Evolutionary conservation across 371 early-diverging fungal species (phyloP).

Genomic region (Mortierella sp.): DNA sequence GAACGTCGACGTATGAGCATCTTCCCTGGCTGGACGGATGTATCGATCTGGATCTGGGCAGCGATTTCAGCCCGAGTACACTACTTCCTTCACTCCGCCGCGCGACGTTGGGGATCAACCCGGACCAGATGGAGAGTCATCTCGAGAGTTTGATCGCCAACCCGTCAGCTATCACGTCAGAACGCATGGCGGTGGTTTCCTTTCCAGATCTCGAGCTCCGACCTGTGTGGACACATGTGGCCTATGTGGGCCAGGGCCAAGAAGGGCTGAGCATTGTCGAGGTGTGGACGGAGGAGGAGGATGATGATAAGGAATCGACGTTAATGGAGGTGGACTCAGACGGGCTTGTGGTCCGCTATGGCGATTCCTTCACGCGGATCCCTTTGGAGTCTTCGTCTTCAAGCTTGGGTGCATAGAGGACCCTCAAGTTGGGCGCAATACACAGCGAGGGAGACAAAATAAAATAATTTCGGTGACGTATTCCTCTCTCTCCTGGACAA

Average conservation of each 20-base stretch:
- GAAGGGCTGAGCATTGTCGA: conserved; percentile 37
- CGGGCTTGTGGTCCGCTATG: conserved; percentile 49
- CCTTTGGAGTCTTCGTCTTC: conserved; percentile 2
- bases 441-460: too few species aligned
- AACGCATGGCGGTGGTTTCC: conserved; percentile 36
- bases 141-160: conserved; percentile 35
- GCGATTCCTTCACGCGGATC: conserved; percentile 40
- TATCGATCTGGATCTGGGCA: conserved; percentile 47
- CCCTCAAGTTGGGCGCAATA: conserved; percentile 6
- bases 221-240: conserved; percentile 37
- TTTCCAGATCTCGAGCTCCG: conserved; percentile 49
- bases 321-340: conserved; percentile 51
- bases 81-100: conserved; percentile 40
- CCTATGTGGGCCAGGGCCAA: conserved; percentile 48
- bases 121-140: conserved; percentile 40
- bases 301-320: conserved; percentile 38
- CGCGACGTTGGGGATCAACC: conserved; percentile 41
- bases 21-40: conserved; percentile 52
- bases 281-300: conserved; percentile 50
- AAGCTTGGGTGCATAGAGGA: too few species aligned
- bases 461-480: conserved; percentile 2
- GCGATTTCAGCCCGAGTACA: conserved; percentile 52
- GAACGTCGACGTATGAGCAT: conserved; percentile 42
- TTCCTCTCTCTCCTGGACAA: background rate
- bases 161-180: conserved; percentile 36